Percentiles rank a stretch among this genome's conserved stretches.
Evolutionary conservation across 2,329 filamentous ascomycete genomes (phyloP).

Genomic region (Cyclaneusma minus): DNA sequence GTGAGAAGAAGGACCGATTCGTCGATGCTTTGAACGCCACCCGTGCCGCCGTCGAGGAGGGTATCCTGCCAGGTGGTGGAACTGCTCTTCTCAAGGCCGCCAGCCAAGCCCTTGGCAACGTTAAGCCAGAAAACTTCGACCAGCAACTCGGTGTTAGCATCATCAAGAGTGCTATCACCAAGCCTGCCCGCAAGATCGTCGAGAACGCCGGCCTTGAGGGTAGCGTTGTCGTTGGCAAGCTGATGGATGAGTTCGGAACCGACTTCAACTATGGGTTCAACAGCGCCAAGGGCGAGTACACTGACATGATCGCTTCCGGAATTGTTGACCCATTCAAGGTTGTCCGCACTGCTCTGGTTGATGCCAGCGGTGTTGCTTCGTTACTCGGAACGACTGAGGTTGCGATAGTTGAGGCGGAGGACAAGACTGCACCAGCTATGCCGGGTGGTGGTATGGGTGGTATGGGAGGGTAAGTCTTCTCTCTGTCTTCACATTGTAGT

Average conservation of each 20-base stretch:
- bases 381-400: slow-evolving; percentile 97
- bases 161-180: slow-evolving; percentile 94
- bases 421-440: slow-evolving; percentile 62
- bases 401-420: slow-evolving; percentile 92
- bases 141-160: slow-evolving; percentile 97
- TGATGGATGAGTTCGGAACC: slow-evolving; percentile 76
- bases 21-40: slow-evolving; percentile 97
- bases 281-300: slow-evolving; percentile 92
- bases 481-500: neutral
- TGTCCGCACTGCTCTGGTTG: slow-evolving; percentile 86
- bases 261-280: slow-evolving; percentile 99
- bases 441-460: slow-evolving; percentile 43
- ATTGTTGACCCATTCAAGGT: slow-evolving; percentile 99
- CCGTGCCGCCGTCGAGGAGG: slow-evolving; percentile 94
- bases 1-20: slow-evolving; percentile 99
- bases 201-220: slow-evolving; percentile 97
- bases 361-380: slow-evolving; percentile 91
- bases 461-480: slow-evolving; percentile 29
- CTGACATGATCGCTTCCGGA: slow-evolving; percentile 94
- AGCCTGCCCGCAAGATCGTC: slow-evolving; percentile 84
- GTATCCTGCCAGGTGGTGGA: slow-evolving; percentile 95
- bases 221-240: slow-evolving; percentile 92
- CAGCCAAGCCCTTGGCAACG: slow-evolving; percentile 64
- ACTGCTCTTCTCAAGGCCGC: slow-evolving; percentile 97
- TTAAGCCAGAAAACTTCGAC: slow-evolving; percentile 94